phyloP scores from a whole-genome alignment of 2,329 filamentous ascomycete genomes.

The Penicillium aurantiogriseum region DNA sequence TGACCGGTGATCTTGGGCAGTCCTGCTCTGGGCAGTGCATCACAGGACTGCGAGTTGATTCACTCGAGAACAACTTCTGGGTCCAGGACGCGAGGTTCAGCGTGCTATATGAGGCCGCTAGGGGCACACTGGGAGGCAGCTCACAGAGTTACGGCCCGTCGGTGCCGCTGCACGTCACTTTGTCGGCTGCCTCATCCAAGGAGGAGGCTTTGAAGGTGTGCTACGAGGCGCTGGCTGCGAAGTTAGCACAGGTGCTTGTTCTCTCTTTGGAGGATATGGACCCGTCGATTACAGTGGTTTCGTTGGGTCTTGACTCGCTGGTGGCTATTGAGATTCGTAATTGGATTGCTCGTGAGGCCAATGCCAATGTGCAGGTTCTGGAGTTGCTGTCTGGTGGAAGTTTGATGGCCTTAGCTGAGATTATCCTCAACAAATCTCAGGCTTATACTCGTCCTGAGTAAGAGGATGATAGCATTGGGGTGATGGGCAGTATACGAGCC shows the following conservation, averaged over 20 bases:
- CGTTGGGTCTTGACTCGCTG: conserved; percentile 24
- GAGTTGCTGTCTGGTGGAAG: conserved; percentile 29
- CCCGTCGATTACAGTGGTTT: conserved; percentile 24
- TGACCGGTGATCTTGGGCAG: conserved; percentile 45
- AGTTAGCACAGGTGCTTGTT: conserved; percentile 52
- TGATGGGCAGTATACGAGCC: conserved; percentile 2
- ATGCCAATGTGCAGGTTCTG: conserved; percentile 33
- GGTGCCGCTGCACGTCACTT: conserved; percentile 47
- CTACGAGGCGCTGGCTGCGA: conserved; percentile 48
- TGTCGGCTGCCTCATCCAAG: conserved; percentile 44
- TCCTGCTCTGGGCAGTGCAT: conserved; percentile 53
- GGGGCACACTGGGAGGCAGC: conserved; percentile 20
- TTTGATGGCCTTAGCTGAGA: conserved; percentile 24
- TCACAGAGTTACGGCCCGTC: conserved; percentile 13
- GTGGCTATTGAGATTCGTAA: conserved; percentile 27
- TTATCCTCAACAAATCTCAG: conserved; percentile 27
- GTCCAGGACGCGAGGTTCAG: conserved; percentile 56
- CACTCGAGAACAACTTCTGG: conserved; percentile 50
- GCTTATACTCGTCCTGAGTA: conserved; percentile 6
- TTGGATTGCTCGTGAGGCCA: conserved; percentile 28
- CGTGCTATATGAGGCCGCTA: conserved; percentile 46
- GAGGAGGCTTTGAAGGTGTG: conserved; percentile 50
- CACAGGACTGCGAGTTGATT: conserved; percentile 52
- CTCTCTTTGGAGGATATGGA: conserved; percentile 53
- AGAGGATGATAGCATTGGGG: not conserved